phyloP scores from a whole-genome alignment of 441 rosid species.

The Syzygium malaccense region DNA sequence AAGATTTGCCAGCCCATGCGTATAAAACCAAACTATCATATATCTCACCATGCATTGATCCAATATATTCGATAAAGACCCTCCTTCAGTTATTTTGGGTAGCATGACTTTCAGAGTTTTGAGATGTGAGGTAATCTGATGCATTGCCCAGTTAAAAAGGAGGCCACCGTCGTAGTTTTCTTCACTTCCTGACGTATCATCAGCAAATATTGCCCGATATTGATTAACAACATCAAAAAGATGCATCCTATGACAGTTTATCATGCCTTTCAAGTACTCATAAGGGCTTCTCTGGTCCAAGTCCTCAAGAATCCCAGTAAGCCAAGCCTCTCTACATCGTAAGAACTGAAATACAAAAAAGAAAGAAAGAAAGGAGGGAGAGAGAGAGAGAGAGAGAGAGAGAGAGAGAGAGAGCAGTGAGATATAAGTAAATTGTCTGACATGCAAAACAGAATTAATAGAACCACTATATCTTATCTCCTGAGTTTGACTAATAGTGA shows the following conservation, averaged over 20 bases:
- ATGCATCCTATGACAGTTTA: constrained; percentile 84
- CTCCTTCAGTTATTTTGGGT: constrained; percentile 94
- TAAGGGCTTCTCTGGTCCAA: constrained; percentile 83
- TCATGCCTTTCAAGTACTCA: constrained; percentile 93
- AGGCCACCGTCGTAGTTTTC: constrained; percentile 92
- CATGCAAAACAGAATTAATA: not conserved
- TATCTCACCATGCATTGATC: constrained; percentile 88
- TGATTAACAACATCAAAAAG: constrained; percentile 95
- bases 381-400: not conserved
- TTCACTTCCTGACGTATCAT: constrained; percentile 94
- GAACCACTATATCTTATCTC: not conserved
- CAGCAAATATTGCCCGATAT: constrained; percentile 92
- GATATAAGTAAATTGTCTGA: not conserved
- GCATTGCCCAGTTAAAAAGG: constrained; percentile 97
- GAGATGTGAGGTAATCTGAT: constrained; percentile 90
- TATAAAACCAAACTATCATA: not conserved
- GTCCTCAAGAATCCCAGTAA: constrained; percentile 91
- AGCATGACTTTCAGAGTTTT: constrained; percentile 91
- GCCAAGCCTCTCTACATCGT: constrained; percentile 97
- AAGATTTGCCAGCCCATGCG: not conserved
- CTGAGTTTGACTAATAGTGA: not conserved
- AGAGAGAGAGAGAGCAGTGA: not conserved
- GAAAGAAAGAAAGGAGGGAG: constrained; percentile 1
- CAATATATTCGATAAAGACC: constrained; percentile 81
- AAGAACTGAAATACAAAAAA: constrained; percentile 48